Base-by-base conservation (phyloP, 73 alveolate genomes). In the Halteria grandinella region DNA sequence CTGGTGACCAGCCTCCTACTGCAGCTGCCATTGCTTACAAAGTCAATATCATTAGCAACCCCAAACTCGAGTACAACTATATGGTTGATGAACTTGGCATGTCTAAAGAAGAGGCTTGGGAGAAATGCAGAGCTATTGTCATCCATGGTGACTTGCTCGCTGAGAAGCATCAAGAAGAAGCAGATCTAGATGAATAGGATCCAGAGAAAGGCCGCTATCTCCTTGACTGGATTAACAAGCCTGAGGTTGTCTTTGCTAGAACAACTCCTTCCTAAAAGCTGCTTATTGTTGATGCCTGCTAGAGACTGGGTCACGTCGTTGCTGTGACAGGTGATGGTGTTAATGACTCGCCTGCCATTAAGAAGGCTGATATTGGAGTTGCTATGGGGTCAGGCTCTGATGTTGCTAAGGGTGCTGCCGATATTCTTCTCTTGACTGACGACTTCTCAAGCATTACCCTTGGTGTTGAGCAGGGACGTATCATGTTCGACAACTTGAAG, bases 401-500 rank as follows among this genome's bases (percentile, higher is more conserved):
- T 89, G 99, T 97, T 20, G 99, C 99, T n/a, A 96, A 96, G 87
- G 98, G 94, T 86, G 99, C 99, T 10, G 99, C 99, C 11, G 99
- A 97, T 85, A 95, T 97, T 95, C 51, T 93, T 50, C 88, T 97
- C 29, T 80, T 96, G 51, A 97, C 92, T 77, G 99, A 97, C 86
- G 96, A 97, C 81, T 97, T 97, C 79, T 92, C 99, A 37, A 87
- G 98, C 31, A 97, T 97, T 5, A 96, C 95, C 36, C 83, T 82
- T 57, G 99, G 99, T 17, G 98, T 97, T 21, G 97, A 93, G 60
- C 97, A 96, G 89, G 99, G 99, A 32, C 93, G 99, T 72, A 87
- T 88, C 52, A 95, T 96, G 76, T 96, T 92, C 57, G 98, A 94
- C 48, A 95, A 94, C 53, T 74, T 95, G 27, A 91, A 91, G 74